Percentiles rank a stretch among this genome's conserved stretches.
Evolutionary conservation across 192 early-diverging fungal species (phyloP).

Genomic region (Entrophospora sp.): DNA sequence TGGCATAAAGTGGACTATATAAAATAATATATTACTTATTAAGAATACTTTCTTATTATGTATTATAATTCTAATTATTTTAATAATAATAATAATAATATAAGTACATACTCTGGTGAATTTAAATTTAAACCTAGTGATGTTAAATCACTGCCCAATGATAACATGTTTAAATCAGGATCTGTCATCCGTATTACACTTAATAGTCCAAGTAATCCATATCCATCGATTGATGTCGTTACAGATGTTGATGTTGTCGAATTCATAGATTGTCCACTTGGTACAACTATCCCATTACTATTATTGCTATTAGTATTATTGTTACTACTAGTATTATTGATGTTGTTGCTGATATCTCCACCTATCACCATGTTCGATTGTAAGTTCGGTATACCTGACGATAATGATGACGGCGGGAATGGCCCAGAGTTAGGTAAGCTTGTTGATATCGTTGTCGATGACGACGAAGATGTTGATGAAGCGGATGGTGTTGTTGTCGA

Average conservation of each 20-base stretch:
- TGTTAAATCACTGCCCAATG: conserved; percentile 86
- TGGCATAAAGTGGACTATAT: conserved; percentile 65
- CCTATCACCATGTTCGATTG: conserved; percentile 3
- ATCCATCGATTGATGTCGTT: conserved; percentile 14
- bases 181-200: conserved; percentile 72
- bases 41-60: too few species aligned
- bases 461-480: conserved; percentile 19
- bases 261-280: neutral
- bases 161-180: conserved; percentile 68
- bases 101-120: conserved; percentile 52
- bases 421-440: too few species aligned
- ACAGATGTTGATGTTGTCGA: conserved; percentile 4
- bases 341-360: too few species aligned
- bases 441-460: neutral
- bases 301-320: too few species aligned
- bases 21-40: conserved; percentile 13
- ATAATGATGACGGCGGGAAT: neutral
- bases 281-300: too few species aligned
- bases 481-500: conserved; percentile 9
- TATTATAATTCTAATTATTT: too few species aligned
- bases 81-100: neutral
- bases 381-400: conserved; percentile 16
- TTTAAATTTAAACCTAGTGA: conserved; percentile 72
- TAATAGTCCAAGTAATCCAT: conserved; percentile 81
- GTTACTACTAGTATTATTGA: too few species aligned